Conservation (phyloP, 345 rosid species). For the Hevea brasiliensis region DNA sequence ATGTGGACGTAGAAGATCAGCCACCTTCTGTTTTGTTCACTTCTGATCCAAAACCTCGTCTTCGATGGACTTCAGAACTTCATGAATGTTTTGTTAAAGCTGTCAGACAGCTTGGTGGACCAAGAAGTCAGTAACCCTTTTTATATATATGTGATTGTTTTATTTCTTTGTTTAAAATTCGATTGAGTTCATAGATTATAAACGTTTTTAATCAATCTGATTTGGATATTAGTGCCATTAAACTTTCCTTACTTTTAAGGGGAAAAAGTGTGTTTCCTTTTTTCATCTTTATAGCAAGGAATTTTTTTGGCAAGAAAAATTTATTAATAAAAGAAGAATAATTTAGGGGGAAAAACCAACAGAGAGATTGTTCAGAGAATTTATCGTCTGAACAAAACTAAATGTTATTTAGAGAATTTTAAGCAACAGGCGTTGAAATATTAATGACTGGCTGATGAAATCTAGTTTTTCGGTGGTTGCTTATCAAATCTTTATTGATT, state of each 20-base stretch:
- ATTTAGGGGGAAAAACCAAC: too few species aligned
- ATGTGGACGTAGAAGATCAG: background rate
- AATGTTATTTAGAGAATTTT: too few species aligned
- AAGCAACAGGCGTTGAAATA: too few species aligned
- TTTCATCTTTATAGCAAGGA: too few species aligned
- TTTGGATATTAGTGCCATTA: background rate
- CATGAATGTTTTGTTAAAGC: slow-evolving; percentile 24
- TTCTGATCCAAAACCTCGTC: slow-evolving; percentile 10
- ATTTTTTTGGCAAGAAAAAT: too few species aligned
- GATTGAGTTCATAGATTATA: background rate
- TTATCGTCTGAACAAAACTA: too few species aligned
- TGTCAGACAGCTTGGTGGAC: slow-evolving; percentile 31
- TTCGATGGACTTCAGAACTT: slow-evolving; percentile 20
- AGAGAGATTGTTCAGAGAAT: too few species aligned
- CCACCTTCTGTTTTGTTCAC: background rate
- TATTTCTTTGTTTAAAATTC: background rate
- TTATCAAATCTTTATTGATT: background rate
- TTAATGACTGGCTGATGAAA: too few species aligned
- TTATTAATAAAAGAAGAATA: too few species aligned
- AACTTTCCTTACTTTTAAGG: background rate
- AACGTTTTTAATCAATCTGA: background rate
- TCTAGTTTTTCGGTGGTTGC: background rate
- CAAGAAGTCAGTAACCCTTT: slow-evolving; percentile 25
- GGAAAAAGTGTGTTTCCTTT: background rate
- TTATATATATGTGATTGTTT: background rate